These are phyloP conservation scores for Lizanozyma gosingica DNA, from an alignment of 1,139 yeast genomes.

Conservation along the genomic window DNA sequence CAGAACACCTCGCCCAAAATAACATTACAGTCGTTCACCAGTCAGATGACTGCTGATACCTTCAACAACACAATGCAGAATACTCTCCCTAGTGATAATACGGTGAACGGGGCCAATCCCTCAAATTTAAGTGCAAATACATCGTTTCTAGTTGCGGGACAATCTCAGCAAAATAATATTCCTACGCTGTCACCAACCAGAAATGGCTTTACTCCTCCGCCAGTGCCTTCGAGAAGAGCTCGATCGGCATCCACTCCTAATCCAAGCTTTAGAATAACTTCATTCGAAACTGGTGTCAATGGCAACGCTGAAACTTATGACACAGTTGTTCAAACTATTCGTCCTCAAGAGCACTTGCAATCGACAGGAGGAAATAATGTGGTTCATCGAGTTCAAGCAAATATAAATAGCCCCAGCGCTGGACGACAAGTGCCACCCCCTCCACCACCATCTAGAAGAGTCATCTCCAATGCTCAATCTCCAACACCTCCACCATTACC, in stretches of 20 bases:
- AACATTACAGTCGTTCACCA: slow-evolving; percentile 32
- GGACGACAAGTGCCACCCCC: slow-evolving; percentile 24
- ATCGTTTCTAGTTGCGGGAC: slow-evolving; percentile 5
- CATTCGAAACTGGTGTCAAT: slow-evolving; percentile 3
- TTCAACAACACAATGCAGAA: slow-evolving; percentile 30
- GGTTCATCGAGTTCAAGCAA: too few species aligned
- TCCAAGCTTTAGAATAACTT: slow-evolving; percentile 13
- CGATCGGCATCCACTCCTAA: slow-evolving; percentile 39
- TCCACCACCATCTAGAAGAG: slow-evolving; percentile 30
- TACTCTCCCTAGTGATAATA: slow-evolving; percentile 18
- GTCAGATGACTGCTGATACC: slow-evolving; percentile 39
- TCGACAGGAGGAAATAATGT: slow-evolving; percentile 15
- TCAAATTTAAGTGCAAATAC: slow-evolving; percentile 15
- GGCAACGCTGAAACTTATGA: slow-evolving; percentile 8
- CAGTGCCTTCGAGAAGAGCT: slow-evolving; percentile 29
- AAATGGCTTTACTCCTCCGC: slow-evolving; percentile 27
- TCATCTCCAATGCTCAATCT: slow-evolving; percentile 7
- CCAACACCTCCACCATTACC: slow-evolving; percentile 23
- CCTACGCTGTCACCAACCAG: slow-evolving; percentile 3
- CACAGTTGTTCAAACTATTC: slow-evolving; percentile 2
- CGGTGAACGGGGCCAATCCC: slow-evolving; percentile 16
- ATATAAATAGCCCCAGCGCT: slow-evolving; percentile 1
- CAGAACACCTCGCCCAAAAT: slow-evolving; percentile 17
- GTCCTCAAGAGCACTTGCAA: slow-evolving; percentile 17
- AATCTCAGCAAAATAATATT: slow-evolving; percentile 2